phyloP scores from a whole-genome alignment of 208 protist species.

The Spironucleus salmonicida region DNA sequence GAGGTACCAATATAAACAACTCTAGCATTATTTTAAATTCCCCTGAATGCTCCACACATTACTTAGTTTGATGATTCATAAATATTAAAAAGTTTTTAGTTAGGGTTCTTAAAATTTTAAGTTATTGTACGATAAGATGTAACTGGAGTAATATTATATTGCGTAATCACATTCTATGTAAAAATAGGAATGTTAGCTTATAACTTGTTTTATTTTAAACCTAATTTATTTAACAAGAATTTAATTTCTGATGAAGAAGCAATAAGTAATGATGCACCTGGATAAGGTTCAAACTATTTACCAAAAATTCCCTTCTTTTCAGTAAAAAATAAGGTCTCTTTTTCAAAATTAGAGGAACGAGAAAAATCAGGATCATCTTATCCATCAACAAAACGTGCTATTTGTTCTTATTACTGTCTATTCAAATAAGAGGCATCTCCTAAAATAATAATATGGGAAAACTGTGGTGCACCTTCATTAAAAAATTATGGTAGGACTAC shows the following conservation, averaged over 20 bases:
- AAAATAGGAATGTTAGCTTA: not conserved
- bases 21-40: not conserved
- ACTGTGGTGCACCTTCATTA: not conserved
- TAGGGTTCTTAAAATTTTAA: not conserved
- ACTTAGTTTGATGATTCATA: not conserved
- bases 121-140: not conserved
- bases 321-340: not conserved
- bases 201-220: not conserved
- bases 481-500: not conserved
- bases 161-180: not conserved
- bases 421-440: not conserved
- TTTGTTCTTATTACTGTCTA: not conserved
- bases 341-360: not conserved
- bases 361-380: not conserved
- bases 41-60: not conserved
- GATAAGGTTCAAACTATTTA: not conserved
- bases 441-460: not conserved
- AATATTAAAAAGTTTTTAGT: not conserved
- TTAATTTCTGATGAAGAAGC: not conserved
- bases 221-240: not conserved
- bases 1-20: not conserved
- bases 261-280: not conserved
- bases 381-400: not conserved
- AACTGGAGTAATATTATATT: not conserved
- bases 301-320: not conserved